These are phyloP conservation scores for Xerocomus amazonicus DNA, from an alignment of 1,284 basidiomycete genomes.

Conservation along the genomic window DNA sequence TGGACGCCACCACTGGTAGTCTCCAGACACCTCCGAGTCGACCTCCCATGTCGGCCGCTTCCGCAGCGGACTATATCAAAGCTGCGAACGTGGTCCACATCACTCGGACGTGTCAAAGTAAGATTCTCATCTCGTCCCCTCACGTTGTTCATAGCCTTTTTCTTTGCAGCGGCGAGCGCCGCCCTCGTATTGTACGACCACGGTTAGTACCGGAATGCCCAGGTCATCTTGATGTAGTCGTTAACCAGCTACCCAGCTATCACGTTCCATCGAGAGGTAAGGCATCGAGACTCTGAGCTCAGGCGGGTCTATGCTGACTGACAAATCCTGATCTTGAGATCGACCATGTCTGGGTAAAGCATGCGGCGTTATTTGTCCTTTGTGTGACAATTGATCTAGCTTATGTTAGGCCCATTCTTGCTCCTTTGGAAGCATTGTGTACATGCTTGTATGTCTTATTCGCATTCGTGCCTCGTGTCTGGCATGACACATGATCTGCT, in stretches of 20 bases:
- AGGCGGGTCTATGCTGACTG: neutral
- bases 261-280: conserved; percentile 6
- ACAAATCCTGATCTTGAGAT: neutral
- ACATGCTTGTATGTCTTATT: conserved; percentile 3
- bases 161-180: neutral
- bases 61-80: neutral
- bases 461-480: neutral
- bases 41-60: neutral
- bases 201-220: neutral
- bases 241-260: neutral
- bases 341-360: conserved; percentile 4
- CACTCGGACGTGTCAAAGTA: conserved; percentile 4
- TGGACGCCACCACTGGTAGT: neutral
- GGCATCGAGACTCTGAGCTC: neutral
- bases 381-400: neutral
- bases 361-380: neutral
- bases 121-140: neutral
- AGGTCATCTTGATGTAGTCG: neutral
- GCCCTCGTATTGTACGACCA: conserved; percentile 4
- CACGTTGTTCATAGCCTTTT: neutral
- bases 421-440: conserved; percentile 8
- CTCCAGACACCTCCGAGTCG: neutral
- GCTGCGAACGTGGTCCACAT: neutral
- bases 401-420: conserved; percentile 1
- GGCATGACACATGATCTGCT: neutral